Base-by-base conservation (phyloP, 2,329 filamentous ascomycete species). In the Aspergillus hortae region DNA sequence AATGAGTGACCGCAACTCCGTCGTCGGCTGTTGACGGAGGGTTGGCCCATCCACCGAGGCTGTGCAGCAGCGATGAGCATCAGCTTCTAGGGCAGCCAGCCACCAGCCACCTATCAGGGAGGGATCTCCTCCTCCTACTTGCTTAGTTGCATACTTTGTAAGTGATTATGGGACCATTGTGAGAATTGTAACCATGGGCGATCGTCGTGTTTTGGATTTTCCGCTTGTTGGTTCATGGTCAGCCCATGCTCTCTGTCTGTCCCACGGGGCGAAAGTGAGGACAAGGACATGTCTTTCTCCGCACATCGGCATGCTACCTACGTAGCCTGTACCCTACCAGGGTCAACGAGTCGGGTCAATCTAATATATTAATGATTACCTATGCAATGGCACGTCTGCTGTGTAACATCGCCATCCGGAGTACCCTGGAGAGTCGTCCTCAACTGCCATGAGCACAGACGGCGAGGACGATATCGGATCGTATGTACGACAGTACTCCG, bases 81-180 rank as follows among this genome's bases (percentile, higher is more conserved):
- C 23, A 44, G 40, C 41, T 33, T 33, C 33, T 40, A 48, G 17
- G 27, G 17, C 41, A 49, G 33, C 14, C 38, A 42, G 46, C 38
- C 41, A 49, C 47, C 47, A 44, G 40, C 42, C 17, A 46, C 36
- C 49, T 43, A 46, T 47, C 49, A 46, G 44, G 14, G 35, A 19
- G 5, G 40, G 7, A 27, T n/a, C 15, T 30, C 50, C 45, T 47
- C 25, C 35, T 38, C 35, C 35, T 6, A 38, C 35, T n/a, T n/a
- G 35, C 35, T 38, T n/a, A 38, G 35, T 38, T n/a, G 35, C 35
- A 38, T n/a, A 11, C 6, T 9, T 4, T 5, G 35, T n/a, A n/a
- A 12, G 33, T 9, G 33, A 35, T 35, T 23, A 30, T 30, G 27
- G 27, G 27, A 9, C 27, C 27, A 30, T 30, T 9, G 27, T 3